These are phyloP conservation scores for Platanthera zijinensis DNA, from an alignment of 106 monocot species.

Conservation along the genomic window DNA sequence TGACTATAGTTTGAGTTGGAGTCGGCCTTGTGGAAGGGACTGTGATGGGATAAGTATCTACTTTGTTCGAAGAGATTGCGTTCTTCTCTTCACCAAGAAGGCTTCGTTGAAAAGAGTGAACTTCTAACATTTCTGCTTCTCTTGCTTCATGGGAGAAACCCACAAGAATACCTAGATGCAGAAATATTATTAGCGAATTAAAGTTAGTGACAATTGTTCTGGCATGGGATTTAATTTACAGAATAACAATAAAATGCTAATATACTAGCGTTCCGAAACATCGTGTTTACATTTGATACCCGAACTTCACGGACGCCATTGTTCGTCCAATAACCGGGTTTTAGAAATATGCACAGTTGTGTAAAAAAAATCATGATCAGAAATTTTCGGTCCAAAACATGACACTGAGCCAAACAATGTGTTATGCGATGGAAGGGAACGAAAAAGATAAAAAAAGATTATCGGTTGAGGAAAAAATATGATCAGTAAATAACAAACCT, in stretches of 20 bases:
- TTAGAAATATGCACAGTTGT: background rate
- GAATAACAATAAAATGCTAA: background rate
- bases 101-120: slow-evolving; percentile 27
- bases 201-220: background rate
- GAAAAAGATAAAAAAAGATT: background rate
- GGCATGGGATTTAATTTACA: background rate
- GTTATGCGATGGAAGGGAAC: background rate
- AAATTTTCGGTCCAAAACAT: too few relatives aligned
- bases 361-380: too few relatives aligned
- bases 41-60: slow-evolving; percentile 26
- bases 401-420: background rate
- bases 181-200: background rate
- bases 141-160: slow-evolving; percentile 40
- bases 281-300: background rate
- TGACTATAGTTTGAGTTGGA: slow-evolving; percentile 29
- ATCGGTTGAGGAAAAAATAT: background rate
- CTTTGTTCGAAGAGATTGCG: slow-evolving; percentile 13
- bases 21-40: slow-evolving; percentile 23
- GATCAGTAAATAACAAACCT: slow-evolving; percentile 11
- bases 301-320: background rate
- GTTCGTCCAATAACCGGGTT: background rate
- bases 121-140: slow-evolving; percentile 17
- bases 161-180: slow-evolving; percentile 28
- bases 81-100: slow-evolving; percentile 18
- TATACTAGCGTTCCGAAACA: background rate